phyloP scores from a whole-genome alignment of 1,284 basidiomycete species.

The Irpex lacteus region DNA sequence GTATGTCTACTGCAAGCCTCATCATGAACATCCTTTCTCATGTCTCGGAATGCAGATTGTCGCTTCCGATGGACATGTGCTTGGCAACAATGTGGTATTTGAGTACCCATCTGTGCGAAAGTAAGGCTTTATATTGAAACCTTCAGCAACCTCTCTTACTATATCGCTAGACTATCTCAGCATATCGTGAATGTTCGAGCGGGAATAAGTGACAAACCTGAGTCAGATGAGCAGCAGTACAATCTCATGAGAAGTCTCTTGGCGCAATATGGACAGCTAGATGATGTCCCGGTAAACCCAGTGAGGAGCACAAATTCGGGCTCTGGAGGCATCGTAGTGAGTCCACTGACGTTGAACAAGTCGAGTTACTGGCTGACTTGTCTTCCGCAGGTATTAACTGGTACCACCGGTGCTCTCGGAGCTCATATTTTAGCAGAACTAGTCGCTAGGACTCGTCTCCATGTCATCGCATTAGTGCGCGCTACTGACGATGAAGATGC shows the following conservation, averaged over 20 bases:
- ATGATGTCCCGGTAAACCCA: neutral
- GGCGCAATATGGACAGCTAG: neutral
- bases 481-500: slow-evolving; percentile 6
- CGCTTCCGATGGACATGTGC: neutral
- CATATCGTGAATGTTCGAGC: neutral
- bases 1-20: neutral
- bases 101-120: slow-evolving; percentile 11
- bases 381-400: slow-evolving; percentile 7
- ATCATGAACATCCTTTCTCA: neutral
- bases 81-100: slow-evolving; percentile 9
- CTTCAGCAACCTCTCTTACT: neutral
- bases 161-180: neutral
- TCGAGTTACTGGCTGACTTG: neutral
- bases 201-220: neutral
- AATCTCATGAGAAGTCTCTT: slow-evolving; percentile 5
- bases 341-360: neutral
- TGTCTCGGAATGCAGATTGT: neutral
- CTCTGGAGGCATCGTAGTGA: neutral
- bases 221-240: slow-evolving; percentile 1
- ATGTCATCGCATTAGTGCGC: slow-evolving; percentile 6
- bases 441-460: neutral
- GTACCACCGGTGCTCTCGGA: slow-evolving; percentile 10
- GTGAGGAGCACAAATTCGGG: neutral
- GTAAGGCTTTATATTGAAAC: neutral
- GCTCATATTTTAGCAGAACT: slow-evolving; percentile 6